Conservation (phyloP, 768 basidiomycete species). For the Rhizopogon roseolus region DNA sequence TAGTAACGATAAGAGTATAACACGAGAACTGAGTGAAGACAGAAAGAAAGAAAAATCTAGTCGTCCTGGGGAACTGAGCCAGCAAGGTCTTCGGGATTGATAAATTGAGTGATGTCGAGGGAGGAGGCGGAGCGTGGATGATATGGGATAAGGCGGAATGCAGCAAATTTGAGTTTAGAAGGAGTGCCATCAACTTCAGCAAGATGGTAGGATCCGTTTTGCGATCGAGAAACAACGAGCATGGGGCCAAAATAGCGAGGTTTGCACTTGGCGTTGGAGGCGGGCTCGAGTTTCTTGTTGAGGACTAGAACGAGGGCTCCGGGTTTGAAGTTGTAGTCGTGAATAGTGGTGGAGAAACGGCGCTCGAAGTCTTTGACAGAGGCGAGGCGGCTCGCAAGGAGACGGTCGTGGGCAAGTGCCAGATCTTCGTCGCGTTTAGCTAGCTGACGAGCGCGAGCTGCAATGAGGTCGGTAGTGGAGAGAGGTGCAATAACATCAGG, state of each 20-base stretch:
- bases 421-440: conserved; percentile 14
- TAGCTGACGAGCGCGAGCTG: conserved; percentile 17
- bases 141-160: too few species aligned
- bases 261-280: conserved; percentile 5
- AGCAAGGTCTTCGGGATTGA: background rate
- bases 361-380: too few species aligned
- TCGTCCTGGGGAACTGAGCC: background rate
- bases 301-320: conserved; percentile 24
- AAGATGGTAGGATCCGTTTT: too few species aligned
- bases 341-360: too few species aligned
- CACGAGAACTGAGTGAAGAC: too few species aligned
- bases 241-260: background rate
- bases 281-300: conserved; percentile 20
- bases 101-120: background rate
- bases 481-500: too few species aligned
- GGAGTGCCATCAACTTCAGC: background rate
- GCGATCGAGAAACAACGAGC: too few species aligned
- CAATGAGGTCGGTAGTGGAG: conserved; percentile 26
- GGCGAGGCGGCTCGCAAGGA: background rate
- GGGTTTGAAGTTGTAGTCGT: conserved; percentile 20
- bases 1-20: too few species aligned
- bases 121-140: background rate
- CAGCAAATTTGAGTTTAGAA: background rate
- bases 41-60: too few species aligned
- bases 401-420: conserved; percentile 1